phyloP scores from a whole-genome alignment of 495 filamentous ascomycete species.

The Penicillium psychrofluorescens region DNA sequence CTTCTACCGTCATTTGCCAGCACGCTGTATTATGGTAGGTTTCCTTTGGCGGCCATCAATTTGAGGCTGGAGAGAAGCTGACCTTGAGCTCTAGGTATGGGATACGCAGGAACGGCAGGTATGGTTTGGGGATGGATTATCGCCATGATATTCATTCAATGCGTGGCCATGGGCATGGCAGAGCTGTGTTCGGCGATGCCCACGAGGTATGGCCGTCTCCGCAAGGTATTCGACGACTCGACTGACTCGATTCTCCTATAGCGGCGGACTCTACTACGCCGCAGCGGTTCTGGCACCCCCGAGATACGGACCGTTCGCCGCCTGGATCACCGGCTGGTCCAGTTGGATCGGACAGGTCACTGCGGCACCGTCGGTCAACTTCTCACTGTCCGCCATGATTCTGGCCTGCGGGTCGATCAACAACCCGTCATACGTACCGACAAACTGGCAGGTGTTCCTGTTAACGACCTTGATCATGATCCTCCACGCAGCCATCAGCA shows the following conservation, averaged over 20 bases:
- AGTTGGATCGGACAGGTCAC: conserved; percentile 70
- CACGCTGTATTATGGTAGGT: conserved; percentile 61
- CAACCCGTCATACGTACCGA: conserved; percentile 58
- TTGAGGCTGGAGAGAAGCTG: conserved; percentile 1
- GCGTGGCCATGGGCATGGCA: conserved; percentile 61
- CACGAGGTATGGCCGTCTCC: conserved; percentile 37
- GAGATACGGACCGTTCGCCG: conserved; percentile 66
- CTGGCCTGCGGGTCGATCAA: conserved; percentile 62
- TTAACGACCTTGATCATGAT: conserved; percentile 64
- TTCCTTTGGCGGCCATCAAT: not conserved
- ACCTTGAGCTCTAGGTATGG: conserved; percentile 46
- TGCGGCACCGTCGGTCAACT: conserved; percentile 59
- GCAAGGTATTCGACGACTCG: conserved; percentile 1
- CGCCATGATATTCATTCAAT: conserved; percentile 68
- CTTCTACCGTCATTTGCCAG: conserved; percentile 68
- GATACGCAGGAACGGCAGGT: conserved; percentile 73
- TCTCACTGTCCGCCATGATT: conserved; percentile 61
- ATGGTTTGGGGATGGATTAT: conserved; percentile 82
- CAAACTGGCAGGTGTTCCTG: conserved; percentile 63
- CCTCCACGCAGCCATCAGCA: conserved; percentile 63
- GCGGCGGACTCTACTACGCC: conserved; percentile 74
- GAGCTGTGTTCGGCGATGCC: conserved; percentile 64
- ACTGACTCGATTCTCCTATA: conserved; percentile 17
- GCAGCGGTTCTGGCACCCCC: conserved; percentile 71
- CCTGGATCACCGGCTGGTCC: conserved; percentile 70